phyloP scores from a whole-genome alignment of 305 asterid species.

The Plantago coronopus region DNA sequence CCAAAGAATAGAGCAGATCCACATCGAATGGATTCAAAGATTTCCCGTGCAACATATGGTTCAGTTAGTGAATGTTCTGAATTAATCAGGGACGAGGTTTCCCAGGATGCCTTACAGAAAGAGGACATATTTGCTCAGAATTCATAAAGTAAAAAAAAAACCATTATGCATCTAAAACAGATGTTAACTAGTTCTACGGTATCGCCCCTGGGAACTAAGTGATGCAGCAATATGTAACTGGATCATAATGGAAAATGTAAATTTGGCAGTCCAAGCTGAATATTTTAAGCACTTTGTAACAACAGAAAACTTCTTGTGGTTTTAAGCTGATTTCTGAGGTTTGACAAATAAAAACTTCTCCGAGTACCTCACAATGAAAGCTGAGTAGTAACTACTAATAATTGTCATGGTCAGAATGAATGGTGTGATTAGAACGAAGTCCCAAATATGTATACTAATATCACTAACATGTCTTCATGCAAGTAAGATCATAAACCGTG shows the following conservation, averaged over 20 bases:
- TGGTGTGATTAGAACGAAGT: not conserved
- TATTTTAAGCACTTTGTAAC: not conserved
- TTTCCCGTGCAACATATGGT: conserved; percentile 77
- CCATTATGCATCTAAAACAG: no score
- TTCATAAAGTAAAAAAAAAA: not conserved
- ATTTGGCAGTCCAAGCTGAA: not conserved
- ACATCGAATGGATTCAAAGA: conserved; percentile 56
- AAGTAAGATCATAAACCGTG: conserved; percentile 5
- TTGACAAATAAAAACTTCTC: no score
- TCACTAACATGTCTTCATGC: no score
- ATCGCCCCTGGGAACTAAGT: no score
- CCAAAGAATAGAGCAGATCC: conserved; percentile 92
- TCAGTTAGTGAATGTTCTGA: conserved; percentile 79
- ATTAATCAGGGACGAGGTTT: conserved; percentile 57
- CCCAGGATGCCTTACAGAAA: conserved; percentile 66
- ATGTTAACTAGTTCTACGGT: no score
- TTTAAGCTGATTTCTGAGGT: no score
- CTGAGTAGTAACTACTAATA: no score
- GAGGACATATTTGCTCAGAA: conserved; percentile 2
- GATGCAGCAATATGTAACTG: no score
- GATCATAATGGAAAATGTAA: not conserved
- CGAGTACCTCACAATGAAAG: no score
- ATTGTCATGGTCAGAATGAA: not conserved
- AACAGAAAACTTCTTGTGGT: no score
- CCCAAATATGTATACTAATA: no score